Base-by-base conservation (phyloP, 1,284 basidiomycete species). In the Phylloporus sp. region DNA sequence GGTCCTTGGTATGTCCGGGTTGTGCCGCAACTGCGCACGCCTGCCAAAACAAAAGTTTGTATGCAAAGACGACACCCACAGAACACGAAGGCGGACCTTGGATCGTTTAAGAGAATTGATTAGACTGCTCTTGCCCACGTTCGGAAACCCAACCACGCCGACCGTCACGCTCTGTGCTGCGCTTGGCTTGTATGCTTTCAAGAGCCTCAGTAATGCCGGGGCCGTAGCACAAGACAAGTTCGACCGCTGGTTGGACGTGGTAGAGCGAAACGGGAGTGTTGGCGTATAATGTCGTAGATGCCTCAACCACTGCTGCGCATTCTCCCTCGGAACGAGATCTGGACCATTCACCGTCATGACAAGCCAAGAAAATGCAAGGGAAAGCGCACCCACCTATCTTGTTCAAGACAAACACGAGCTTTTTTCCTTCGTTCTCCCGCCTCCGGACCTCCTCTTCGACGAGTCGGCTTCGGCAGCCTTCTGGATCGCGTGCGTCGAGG, bases 21-120 rank as follows among this genome's bases (percentile, higher is more conserved):
- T 96, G 95, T 6, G 95, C 93, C 10, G 96, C 96, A n/a, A 98
- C 95, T 6, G 91, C 89, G 72, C 97, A 96, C 18, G 84, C 90
- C 88, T 90, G 61, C 42, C 79, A 76, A 47, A 72, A 82, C 1
- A 15, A 69, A 81, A 80, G 22, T 10, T 17, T 50, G 79, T 65
- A 20, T 44, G 75, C 7, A 73, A 61, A 44, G 18, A 39, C n/a
- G n/a, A 39, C n/a, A 40, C 6, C 15, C 13, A 15, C 34, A 55
- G 13, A 79, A 29, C 60, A 13, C 22, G 10, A 10, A 17, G n/a
- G n/a, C 77, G 64, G 24, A 94, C 95, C 78, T 95, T 93, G 62
- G 88, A 89, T 51, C 96, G 82, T 78, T 98, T 97, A 58, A 98
- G 81, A 58, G 94, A 94, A 78, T 99, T 99, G 81, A 99, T 98